phyloP scores from a whole-genome alignment of 2,329 filamentous ascomycete genomes.

The Fusarium liriodendri region DNA sequence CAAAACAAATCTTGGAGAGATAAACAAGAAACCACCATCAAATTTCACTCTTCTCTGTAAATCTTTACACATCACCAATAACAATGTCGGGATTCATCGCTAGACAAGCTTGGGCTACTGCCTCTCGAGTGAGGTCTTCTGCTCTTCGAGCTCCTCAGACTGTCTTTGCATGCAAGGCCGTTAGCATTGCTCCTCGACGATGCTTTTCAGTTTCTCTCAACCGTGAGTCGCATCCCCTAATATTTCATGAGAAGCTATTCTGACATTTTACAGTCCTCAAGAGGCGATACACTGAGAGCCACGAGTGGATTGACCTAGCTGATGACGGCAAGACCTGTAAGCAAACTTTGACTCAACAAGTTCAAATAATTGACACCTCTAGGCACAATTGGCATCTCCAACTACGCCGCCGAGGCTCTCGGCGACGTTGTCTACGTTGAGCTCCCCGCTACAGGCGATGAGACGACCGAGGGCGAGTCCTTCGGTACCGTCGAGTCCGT shows the following conservation, averaged over 20 bases:
- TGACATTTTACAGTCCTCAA: conserved; percentile 26
- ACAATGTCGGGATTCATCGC: conserved; percentile 41
- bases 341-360: neutral
- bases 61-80: neutral
- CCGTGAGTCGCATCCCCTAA: conserved; percentile 17
- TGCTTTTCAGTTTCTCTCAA: conserved; percentile 41
- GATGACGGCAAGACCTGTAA: conserved; percentile 67
- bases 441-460: conserved; percentile 75
- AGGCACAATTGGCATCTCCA: conserved; percentile 81
- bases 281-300: conserved; percentile 80
- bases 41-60: neutral
- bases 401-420: conserved; percentile 84
- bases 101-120: conserved; percentile 39
- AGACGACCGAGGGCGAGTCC: conserved; percentile 76
- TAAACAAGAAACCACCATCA: conserved; percentile 3
- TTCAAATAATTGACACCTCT: neutral
- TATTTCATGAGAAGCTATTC: neutral
- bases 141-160: conserved; percentile 33
- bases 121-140: conserved; percentile 38
- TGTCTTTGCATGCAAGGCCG: conserved; percentile 27
- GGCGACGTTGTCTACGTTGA: conserved; percentile 94
- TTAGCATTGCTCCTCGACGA: conserved; percentile 32
- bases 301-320: conserved; percentile 89
- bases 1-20: neutral
- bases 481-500: conserved; percentile 93